A percentile compares a stretch with the other conserved stretches of the same genome.
Conservation (phyloP, 139 green algal species). For the Coelastrella sp. region DNA sequence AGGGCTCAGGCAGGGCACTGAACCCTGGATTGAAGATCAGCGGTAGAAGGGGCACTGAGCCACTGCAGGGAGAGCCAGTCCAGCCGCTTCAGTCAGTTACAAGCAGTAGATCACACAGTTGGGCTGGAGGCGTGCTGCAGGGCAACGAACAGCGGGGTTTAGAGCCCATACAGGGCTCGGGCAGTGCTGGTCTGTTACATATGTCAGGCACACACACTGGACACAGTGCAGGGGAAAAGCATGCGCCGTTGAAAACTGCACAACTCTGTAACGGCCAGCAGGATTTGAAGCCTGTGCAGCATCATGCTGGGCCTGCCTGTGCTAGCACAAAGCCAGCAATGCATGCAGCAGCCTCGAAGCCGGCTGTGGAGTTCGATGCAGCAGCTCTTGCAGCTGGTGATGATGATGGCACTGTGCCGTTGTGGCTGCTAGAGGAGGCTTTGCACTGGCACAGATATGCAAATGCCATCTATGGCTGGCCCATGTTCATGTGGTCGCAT, state of each 20-base stretch:
- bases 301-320: no score
- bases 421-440: constrained; percentile 60
- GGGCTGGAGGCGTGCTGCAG: background rate
- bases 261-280: no score
- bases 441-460: constrained; percentile 63
- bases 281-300: background rate
- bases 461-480: constrained; percentile 65
- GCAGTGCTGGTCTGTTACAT: no score
- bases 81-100: background rate
- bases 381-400: background rate
- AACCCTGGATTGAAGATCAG: background rate
- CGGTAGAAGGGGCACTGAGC: background rate
- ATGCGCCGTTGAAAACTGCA: no score
- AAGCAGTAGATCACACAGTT: constrained; percentile 5
- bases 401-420: background rate
- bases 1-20: background rate
- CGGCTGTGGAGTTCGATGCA: background rate
- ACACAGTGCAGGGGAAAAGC: no score
- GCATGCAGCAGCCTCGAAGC: no score
- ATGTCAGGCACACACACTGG: no score
- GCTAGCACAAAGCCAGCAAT: no score
- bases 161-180: no score
- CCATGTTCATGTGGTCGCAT: constrained; percentile 63
- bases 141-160: no score
- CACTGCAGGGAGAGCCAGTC: background rate